Percentiles rank a stretch among this genome's conserved stretches.
Evolutionary conservation across 305 asterid genomes (phyloP).

Genomic region (Fraxinus velutina): DNA sequence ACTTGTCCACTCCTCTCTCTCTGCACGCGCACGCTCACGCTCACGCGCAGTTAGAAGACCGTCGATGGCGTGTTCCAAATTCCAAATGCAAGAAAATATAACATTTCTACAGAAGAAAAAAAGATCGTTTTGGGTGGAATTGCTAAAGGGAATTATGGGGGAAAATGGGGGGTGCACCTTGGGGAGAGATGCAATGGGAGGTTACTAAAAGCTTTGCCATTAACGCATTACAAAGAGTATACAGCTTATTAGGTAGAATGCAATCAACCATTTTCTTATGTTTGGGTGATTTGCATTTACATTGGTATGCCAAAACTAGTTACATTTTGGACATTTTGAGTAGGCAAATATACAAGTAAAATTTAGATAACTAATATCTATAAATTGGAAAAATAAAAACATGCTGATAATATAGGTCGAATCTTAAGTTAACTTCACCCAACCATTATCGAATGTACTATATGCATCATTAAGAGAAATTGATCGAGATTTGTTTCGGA

Average conservation of each 20-base stretch:
- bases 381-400: too few relatives aligned
- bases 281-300: not conserved
- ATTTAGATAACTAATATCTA: too few relatives aligned
- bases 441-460: not conserved
- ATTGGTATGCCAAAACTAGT: not conserved
- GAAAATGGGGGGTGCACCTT: not conserved
- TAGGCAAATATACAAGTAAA: not conserved
- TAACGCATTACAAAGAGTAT: not conserved
- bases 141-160: not conserved
- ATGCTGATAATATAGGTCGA: not conserved
- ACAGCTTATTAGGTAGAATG: not conserved
- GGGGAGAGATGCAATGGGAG: not conserved
- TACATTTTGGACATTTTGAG: not conserved
- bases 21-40: constrained; percentile 1
- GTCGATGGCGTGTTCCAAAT: not conserved
- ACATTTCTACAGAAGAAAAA: not conserved
- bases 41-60: constrained; percentile 19
- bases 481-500: not conserved
- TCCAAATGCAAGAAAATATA: not conserved
- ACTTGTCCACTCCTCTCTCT: constrained; percentile 8
- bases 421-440: not conserved
- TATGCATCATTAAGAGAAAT: not conserved
- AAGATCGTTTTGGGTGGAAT: not conserved
- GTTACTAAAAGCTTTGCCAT: not conserved
- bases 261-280: not conserved